Conservation (phyloP, 106 monocot species). For the Chionographis japonica region DNA sequence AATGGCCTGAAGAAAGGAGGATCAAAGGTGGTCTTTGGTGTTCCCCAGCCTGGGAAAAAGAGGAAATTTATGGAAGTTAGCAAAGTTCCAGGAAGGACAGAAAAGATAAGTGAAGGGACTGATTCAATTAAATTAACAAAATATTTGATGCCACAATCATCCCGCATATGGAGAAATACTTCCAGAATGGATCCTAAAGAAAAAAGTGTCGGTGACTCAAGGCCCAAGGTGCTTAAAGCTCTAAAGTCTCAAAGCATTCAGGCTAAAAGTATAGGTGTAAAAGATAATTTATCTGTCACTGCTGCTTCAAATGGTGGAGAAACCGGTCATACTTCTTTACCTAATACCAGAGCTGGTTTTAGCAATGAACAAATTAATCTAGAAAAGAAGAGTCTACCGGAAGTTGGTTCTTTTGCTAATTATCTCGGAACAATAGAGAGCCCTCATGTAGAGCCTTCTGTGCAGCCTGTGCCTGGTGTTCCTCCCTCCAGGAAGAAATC, state of each 20-base stretch:
- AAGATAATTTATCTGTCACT: constrained; percentile 20
- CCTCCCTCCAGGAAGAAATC: constrained; percentile 33
- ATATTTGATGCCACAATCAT: constrained; percentile 66
- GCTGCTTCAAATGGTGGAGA: constrained; percentile 20
- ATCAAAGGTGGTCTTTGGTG: constrained; percentile 79
- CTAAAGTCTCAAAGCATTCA: constrained; percentile 35
- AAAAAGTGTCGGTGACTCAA: constrained; percentile 34
- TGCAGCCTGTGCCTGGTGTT: constrained; percentile 12
- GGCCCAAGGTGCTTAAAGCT: constrained; percentile 34
- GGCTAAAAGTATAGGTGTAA: constrained; percentile 25
- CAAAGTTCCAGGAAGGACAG: constrained; percentile 57
- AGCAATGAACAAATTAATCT: constrained; percentile 21
- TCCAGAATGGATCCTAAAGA: constrained; percentile 45
- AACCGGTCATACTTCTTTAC: constrained; percentile 10
- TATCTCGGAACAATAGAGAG: constrained; percentile 10
- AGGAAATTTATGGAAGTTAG: constrained; percentile 99
- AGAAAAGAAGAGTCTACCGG: constrained; percentile 21
- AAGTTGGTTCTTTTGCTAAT: constrained; percentile 20
- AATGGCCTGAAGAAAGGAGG: constrained; percentile 71
- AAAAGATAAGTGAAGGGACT: constrained; percentile 35
- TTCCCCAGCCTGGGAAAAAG: constrained; percentile 93
- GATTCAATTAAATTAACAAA: constrained; percentile 48
- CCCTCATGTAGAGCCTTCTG: constrained; percentile 13
- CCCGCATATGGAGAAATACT: constrained; percentile 31
- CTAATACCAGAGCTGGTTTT: constrained; percentile 16